A percentile compares a stretch with the other conserved stretches of the same genome.
These are phyloP conservation scores for Immersiporthe knoxdaviesiana DNA, from an alignment of 2,329 filamentous ascomycete species.

Conservation along the genomic window DNA sequence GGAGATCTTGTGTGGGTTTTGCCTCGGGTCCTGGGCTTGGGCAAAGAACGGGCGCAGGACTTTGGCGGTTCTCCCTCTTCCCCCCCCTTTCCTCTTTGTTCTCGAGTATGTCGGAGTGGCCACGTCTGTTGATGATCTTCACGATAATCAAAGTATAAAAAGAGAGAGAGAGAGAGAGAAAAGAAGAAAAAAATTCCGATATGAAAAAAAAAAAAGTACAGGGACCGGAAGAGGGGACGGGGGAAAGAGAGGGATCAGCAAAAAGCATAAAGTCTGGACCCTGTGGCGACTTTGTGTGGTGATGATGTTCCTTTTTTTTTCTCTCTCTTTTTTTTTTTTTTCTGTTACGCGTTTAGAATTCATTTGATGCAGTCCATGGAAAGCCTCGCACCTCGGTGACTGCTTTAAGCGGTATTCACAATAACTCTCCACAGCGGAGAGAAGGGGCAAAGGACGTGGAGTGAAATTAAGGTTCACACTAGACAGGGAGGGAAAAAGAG, in stretches of 20 bases:
- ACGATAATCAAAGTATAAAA: not conserved
- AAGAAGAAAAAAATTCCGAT: not conserved
- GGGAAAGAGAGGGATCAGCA: not conserved
- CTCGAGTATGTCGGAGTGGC: not conserved
- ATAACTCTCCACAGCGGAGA: not conserved
- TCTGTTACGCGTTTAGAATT: not conserved
- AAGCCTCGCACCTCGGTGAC: not conserved
- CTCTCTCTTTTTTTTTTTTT: not conserved
- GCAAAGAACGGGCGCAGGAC: not conserved
- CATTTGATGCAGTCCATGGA: not conserved
- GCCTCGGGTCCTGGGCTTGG: not conserved
- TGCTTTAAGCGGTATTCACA: not conserved
- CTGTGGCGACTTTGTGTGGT: not conserved
- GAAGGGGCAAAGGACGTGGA: constrained; percentile 14
- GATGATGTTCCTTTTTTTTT: not conserved
- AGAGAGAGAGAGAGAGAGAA: not conserved
- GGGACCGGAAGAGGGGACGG: not conserved
- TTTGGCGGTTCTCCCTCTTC: too few relatives aligned
- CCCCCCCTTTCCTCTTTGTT: too few relatives aligned
- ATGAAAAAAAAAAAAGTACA: not conserved
- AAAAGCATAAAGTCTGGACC: not conserved
- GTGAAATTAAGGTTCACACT: constrained; percentile 28
- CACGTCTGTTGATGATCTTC: not conserved
- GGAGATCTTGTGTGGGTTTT: not conserved
- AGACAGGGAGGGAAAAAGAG: constrained; percentile 7